These are phyloP conservation scores for Thyridium curvatum DNA, from an alignment of 2,329 filamentous ascomycete genomes.

Conservation along the genomic window DNA sequence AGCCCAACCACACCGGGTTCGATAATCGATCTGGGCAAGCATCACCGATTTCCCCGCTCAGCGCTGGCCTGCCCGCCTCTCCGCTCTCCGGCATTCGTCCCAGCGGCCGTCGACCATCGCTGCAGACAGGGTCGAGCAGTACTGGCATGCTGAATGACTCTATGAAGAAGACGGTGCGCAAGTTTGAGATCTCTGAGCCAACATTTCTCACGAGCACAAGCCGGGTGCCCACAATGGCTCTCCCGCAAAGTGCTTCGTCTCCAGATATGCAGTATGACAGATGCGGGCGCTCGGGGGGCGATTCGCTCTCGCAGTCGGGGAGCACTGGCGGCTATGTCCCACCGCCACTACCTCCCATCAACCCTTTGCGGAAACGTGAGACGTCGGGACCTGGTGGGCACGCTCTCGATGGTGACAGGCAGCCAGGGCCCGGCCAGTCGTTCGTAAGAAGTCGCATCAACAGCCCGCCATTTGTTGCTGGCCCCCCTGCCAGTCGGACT, in stretches of 20 bases:
- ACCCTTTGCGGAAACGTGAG: slow-evolving; percentile 43
- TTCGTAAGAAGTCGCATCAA: slow-evolving; percentile 9
- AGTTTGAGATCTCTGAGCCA: slow-evolving; percentile 44
- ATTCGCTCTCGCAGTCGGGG: slow-evolving; percentile 29
- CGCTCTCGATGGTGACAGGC: too few species aligned
- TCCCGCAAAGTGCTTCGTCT: slow-evolving; percentile 20
- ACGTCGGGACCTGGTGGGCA: slow-evolving; percentile 22
- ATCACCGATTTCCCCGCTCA: slow-evolving; percentile 37
- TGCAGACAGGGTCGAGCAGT: slow-evolving; percentile 15
- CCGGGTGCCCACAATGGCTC: slow-evolving; percentile 34
- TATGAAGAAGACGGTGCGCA: slow-evolving; percentile 34
- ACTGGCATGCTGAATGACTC: slow-evolving; percentile 28
- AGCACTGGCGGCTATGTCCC: slow-evolving; percentile 28
- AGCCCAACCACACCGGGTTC: slow-evolving; percentile 10
- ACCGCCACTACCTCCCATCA: slow-evolving; percentile 53
- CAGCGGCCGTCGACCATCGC: slow-evolving; percentile 6
- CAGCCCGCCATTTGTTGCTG: slow-evolving; percentile 18
- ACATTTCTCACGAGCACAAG: slow-evolving; percentile 39
- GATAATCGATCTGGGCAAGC: slow-evolving; percentile 22
- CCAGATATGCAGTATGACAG: slow-evolving; percentile 16
- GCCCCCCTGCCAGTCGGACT: slow-evolving; percentile 26
- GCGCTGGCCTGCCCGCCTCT: slow-evolving; percentile 19
- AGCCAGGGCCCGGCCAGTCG: too few species aligned
- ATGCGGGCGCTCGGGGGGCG: slow-evolving; percentile 23
- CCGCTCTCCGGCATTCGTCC: slow-evolving; percentile 16